Evolutionary conservation across 345 rosid genomes (phyloP).

Genomic region (Pistacia vera): DNA sequence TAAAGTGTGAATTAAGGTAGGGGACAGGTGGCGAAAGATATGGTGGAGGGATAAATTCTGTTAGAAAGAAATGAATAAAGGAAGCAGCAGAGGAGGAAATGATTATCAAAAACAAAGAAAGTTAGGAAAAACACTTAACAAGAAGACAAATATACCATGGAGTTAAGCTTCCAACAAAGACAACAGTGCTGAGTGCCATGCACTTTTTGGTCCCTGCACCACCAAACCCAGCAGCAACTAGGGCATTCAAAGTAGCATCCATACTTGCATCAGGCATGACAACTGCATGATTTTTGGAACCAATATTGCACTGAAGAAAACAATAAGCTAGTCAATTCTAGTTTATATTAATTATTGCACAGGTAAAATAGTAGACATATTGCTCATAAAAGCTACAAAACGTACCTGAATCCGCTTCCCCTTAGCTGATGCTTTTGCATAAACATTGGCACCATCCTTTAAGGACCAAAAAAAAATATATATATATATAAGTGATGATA

Average conservation of each 20-base stretch:
- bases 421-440: constrained; percentile 81
- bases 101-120: too few species aligned
- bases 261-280: constrained; percentile 71
- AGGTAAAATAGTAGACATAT: not conserved
- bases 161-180: constrained; percentile 59
- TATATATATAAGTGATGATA: not conserved
- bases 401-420: constrained; percentile 93
- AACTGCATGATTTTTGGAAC: constrained; percentile 56
- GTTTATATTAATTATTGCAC: constrained; percentile 1
- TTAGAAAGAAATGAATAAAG: too few species aligned
- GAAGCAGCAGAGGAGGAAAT: too few species aligned
- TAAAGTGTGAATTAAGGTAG: too few species aligned
- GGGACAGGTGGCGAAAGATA: too few species aligned
- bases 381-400: not conserved
- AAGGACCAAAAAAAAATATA: constrained; percentile 3
- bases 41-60: too few species aligned
- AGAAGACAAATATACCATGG: constrained; percentile 41
- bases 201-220: constrained; percentile 71
- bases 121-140: not conserved
- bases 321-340: constrained; percentile 25
- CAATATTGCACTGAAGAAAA: constrained; percentile 46
- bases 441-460: constrained; percentile 87
- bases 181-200: constrained; percentile 43
- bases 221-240: constrained; percentile 66
- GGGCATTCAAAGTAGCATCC: constrained; percentile 57